Percentiles rank a stretch among this genome's conserved stretches.
phyloP scores from a whole-genome alignment of 805 yeast species.

The Monosporozyma aquatica region DNA sequence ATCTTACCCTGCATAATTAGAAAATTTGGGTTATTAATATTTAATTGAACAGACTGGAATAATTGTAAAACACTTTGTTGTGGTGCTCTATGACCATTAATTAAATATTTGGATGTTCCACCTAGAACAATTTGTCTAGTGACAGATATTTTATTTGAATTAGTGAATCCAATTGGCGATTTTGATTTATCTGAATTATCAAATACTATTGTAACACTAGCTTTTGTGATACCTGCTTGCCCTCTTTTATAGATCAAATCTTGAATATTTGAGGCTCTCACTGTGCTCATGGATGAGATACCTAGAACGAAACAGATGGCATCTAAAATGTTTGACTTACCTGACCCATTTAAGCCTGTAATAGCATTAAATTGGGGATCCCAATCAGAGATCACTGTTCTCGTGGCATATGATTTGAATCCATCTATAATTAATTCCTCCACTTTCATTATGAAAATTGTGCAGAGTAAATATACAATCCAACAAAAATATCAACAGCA shows the following conservation, averaged over 20 bases:
- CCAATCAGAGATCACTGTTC: slow-evolving; percentile 94
- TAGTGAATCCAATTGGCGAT: slow-evolving; percentile 84
- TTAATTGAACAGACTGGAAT: slow-evolving; percentile 90
- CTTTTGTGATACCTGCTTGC: slow-evolving; percentile 96
- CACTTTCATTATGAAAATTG: slow-evolving; percentile 71
- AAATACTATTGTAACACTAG: slow-evolving; percentile 91
- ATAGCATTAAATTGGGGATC: slow-evolving; percentile 95
- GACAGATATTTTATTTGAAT: slow-evolving; percentile 69
- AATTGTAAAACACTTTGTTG: slow-evolving; percentile 84
- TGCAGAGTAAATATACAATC: too few species aligned
- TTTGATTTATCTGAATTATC: slow-evolving; percentile 69
- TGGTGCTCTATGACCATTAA: slow-evolving; percentile 94
- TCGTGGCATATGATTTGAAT: slow-evolving; percentile 92
- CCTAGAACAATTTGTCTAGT: slow-evolving; percentile 88
- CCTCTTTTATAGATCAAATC: slow-evolving; percentile 95
- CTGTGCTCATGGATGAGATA: slow-evolving; percentile 87
- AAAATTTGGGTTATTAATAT: slow-evolving; percentile 94
- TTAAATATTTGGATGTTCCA: slow-evolving; percentile 83
- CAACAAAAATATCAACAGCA: background rate
- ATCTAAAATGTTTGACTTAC: slow-evolving; percentile 91
- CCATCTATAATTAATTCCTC: slow-evolving; percentile 96
- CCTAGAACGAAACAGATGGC: slow-evolving; percentile 98
- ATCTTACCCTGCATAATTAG: slow-evolving; percentile 98
- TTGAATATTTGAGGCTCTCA: slow-evolving; percentile 85
- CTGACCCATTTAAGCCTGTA: slow-evolving; percentile 96